Conservation (phyloP, 768 basidiomycete species). For the Boletus patriciae region DNA sequence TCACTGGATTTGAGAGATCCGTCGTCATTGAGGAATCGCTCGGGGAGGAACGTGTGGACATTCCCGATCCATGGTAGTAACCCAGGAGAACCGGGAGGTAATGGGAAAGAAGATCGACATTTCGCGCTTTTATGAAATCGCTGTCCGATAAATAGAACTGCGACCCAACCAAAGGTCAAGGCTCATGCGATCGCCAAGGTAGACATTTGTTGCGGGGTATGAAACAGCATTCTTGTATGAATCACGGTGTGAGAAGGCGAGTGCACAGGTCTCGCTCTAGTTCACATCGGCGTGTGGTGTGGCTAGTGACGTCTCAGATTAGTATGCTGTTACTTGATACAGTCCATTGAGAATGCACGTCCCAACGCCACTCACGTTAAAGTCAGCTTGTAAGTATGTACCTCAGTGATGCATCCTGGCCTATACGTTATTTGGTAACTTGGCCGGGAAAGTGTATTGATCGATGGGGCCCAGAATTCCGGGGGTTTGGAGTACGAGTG, state of each 20-base stretch:
- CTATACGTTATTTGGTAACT: background rate
- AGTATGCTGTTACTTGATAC: background rate
- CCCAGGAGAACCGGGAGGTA: slow-evolving; percentile 37
- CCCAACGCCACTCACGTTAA: background rate
- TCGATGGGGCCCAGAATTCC: no score
- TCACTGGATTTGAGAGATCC: slow-evolving; percentile 19
- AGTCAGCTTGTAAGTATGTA: no score
- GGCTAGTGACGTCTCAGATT: background rate
- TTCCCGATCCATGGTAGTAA: slow-evolving; percentile 39
- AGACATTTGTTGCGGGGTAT: background rate
- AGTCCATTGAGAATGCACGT: background rate
- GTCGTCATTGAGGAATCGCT: slow-evolving; percentile 38
- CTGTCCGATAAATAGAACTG: background rate
- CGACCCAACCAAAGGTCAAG: background rate
- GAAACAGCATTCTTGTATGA: background rate
- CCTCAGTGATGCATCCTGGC: background rate
- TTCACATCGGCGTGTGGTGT: background rate
- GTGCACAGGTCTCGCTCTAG: background rate
- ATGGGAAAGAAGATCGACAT: background rate
- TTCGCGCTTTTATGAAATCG: background rate
- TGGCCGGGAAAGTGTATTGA: no score
- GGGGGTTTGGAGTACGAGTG: no score
- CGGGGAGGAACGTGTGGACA: slow-evolving; percentile 38
- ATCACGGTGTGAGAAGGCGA: background rate
- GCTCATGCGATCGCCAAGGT: background rate